Percentiles rank a stretch among this genome's conserved stretches.
Evolutionary conservation across 768 basidiomycete species (phyloP).

Genomic region (Phallus indusiatus): DNA sequence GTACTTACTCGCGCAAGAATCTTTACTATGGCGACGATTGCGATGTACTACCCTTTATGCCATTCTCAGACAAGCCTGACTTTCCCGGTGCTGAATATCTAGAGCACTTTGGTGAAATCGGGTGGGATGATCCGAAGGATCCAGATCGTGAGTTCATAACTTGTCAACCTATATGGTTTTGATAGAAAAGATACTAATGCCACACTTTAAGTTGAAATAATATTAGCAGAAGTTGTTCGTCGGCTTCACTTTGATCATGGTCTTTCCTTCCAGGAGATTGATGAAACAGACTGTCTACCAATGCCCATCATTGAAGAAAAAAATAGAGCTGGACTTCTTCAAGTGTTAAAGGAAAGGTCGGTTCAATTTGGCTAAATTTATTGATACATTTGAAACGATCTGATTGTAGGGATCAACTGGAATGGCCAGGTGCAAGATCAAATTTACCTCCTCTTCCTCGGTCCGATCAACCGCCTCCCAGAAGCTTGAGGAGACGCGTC

Average conservation of each 20-base stretch:
- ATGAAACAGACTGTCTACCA: conserved; percentile 39
- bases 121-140: conserved; percentile 38
- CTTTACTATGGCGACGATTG: conserved; percentile 50
- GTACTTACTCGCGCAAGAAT: conserved; percentile 39
- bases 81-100: conserved; percentile 37
- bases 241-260: conserved; percentile 30
- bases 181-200: background rate
- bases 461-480: background rate
- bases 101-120: conserved; percentile 32
- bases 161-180: background rate
- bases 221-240: conserved; percentile 39
- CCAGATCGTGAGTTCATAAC: conserved; percentile 30
- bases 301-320: conserved; percentile 22
- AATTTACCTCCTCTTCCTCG: conserved; percentile 22
- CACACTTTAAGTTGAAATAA: conserved; percentile 33
- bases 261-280: conserved; percentile 36
- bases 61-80: conserved; percentile 48
- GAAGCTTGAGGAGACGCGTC: conserved; percentile 18
- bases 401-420: conserved; percentile 26
- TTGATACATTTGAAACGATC: background rate
- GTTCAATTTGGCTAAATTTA: background rate
- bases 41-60: conserved; percentile 45
- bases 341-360: conserved; percentile 2
- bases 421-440: conserved; percentile 27
- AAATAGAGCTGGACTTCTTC: conserved; percentile 16